Evolutionary conservation across 1,284 basidiomycete genomes (phyloP), one percentile per base, ranked within the genome.

Genomic region (Veloboletus limbatus): DNA sequence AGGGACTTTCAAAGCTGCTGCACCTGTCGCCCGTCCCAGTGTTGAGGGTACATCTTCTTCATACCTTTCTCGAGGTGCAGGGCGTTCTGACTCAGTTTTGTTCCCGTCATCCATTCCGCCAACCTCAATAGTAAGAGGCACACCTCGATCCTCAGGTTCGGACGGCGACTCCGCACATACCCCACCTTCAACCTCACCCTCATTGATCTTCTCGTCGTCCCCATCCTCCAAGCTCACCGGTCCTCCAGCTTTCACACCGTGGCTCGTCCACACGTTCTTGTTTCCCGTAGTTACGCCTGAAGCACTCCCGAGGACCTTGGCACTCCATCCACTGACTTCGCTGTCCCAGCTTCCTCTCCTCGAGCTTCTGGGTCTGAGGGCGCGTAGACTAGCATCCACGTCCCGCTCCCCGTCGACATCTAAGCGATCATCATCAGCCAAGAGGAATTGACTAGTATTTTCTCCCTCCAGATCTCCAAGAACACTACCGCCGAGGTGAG

Each of bases 311-410:
- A 72, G 73, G 31, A 85, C 66, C 40, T 75, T 72, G n/a, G 88
- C 88, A 62, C 88, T 91, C 88, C 88, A 91, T 37, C 84, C 76
- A 57, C 88, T 90, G 13, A 76, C 81, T 61, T 87, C 85, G 58
- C 88, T 91, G 54, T 85, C 88, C 88, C 88, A 92, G 54, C 88
- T 91, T 3, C 85, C 83, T 54, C 88, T 75, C 56, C 88, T 75
- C 8, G 87, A 88, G 67, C 88, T 89, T 43, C 88, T 72, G 3
- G 88, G 88, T 46, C 89, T 71, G 53, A 92, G 69, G 17, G 88
- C 88, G 9, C 88, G 77, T 31, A 92, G 78, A 57, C 89, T 92
- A 2, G 88, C 88, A 56, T 86, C 81, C 8, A 80, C 75, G 52
- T 90, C 86, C 28, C 81, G 74, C 47, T 82, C 81, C 25, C 57